phyloP scores from a whole-genome alignment of 2,329 filamentous ascomycete genomes.

The Colletotrichum ledebouriae region DNA sequence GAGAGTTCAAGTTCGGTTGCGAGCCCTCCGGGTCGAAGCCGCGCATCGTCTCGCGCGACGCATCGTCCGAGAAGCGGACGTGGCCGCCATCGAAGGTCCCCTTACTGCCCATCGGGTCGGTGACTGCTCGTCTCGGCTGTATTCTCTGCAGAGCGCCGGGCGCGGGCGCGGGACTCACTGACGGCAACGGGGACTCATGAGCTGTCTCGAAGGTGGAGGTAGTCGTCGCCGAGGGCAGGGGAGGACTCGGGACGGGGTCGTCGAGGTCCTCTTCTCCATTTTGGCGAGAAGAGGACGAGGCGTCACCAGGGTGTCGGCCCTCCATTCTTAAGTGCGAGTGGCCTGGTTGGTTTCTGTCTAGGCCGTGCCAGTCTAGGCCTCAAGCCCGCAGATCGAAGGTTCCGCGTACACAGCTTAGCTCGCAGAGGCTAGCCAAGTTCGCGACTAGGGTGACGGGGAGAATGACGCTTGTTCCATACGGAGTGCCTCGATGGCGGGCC shows the following conservation, averaged over 20 bases:
- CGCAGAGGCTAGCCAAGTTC: slow-evolving; percentile 30
- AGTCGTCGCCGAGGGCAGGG: background rate
- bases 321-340: slow-evolving; percentile 36
- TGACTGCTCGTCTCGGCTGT: slow-evolving; percentile 39
- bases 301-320: slow-evolving; percentile 19
- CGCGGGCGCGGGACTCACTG: slow-evolving; percentile 30
- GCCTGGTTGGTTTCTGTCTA: slow-evolving; percentile 35
- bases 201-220: slow-evolving; percentile 19
- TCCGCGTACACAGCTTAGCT: slow-evolving; percentile 12
- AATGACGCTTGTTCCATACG: slow-evolving; percentile 33
- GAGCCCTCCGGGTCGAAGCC: slow-evolving; percentile 26
- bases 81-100: slow-evolving; percentile 41
- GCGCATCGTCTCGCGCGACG: slow-evolving; percentile 41
- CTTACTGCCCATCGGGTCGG: slow-evolving; percentile 40
- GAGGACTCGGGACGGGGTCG: slow-evolving; percentile 27
- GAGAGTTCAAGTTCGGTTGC: slow-evolving; percentile 23
- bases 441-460: slow-evolving; percentile 25
- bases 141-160: slow-evolving; percentile 29
- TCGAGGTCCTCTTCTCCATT: slow-evolving; percentile 24
- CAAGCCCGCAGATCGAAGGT: slow-evolving; percentile 24
- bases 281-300: slow-evolving; percentile 31
- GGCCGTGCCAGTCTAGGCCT: slow-evolving; percentile 26
- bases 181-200: slow-evolving; percentile 24
- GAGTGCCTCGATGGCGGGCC: slow-evolving; percentile 31
- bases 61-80: slow-evolving; percentile 48